These are phyloP conservation scores for Hymenoscyphus linearis DNA, from an alignment of 2,329 filamentous ascomycete genomes.

Conservation along the genomic window DNA sequence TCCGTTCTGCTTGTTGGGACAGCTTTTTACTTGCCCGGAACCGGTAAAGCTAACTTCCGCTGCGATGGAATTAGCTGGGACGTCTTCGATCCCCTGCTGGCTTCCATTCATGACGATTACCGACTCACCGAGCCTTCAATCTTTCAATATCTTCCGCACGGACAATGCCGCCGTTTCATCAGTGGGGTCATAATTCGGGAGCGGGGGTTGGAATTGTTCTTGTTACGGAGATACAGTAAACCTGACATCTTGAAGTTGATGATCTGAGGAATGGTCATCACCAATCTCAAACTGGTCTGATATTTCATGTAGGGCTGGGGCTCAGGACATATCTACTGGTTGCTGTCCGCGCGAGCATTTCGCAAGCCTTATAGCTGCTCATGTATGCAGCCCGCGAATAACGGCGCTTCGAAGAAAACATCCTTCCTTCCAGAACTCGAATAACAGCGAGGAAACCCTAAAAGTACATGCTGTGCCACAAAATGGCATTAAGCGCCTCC, in stretches of 20 bases:
- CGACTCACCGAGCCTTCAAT: not conserved
- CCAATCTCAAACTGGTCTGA: not conserved
- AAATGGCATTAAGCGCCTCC: not conserved
- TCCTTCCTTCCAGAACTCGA: not conserved
- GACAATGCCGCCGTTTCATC: not conserved
- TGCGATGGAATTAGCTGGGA: not conserved
- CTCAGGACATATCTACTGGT: not conserved
- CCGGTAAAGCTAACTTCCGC: constrained; percentile 1
- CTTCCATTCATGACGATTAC: not conserved
- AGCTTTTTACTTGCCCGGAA: constrained; percentile 6
- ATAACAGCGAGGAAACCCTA: not conserved
- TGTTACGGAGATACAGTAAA: too few relatives aligned
- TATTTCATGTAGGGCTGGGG: not conserved
- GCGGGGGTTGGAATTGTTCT: not conserved
- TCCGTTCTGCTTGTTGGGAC: constrained; percentile 2
- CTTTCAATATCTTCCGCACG: not conserved
- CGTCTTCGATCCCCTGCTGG: not conserved
- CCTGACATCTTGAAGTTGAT: not conserved
- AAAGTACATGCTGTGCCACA: not conserved
- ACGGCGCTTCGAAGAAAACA: not conserved
- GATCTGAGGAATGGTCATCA: not conserved
- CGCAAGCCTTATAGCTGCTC: not conserved
- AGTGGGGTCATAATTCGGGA: not conserved
- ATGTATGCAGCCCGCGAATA: not conserved
- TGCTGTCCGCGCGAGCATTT: not conserved